These are phyloP conservation scores for Lentinula novae-zelandiae DNA, from an alignment of 1,284 basidiomycete species.

Conservation along the genomic window DNA sequence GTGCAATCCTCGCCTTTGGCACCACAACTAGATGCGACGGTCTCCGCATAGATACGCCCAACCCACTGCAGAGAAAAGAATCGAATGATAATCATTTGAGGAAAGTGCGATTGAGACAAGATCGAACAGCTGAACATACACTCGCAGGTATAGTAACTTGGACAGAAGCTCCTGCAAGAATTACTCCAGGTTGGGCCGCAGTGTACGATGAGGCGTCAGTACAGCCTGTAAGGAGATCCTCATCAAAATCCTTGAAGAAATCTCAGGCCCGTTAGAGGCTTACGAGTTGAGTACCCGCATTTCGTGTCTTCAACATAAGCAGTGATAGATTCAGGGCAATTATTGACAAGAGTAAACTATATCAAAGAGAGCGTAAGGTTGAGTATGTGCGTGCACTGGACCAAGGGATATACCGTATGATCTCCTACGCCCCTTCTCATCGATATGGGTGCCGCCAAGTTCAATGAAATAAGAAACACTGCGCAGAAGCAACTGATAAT, in stretches of 20 bases:
- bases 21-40: slow-evolving; percentile 27
- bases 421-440: not conserved
- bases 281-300: slow-evolving; percentile 36
- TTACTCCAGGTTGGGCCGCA: slow-evolving; percentile 29
- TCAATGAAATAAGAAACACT: not conserved
- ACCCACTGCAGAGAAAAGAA: slow-evolving; percentile 28
- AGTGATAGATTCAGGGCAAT: slow-evolving; percentile 27
- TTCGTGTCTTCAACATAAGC: slow-evolving; percentile 33
- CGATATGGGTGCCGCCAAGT: not conserved
- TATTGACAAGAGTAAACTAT: slow-evolving; percentile 30
- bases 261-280: not conserved
- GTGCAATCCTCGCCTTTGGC: slow-evolving; percentile 33
- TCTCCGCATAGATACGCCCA: slow-evolving; percentile 35
- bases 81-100: too few species aligned
- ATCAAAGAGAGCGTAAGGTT: not conserved
- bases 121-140: slow-evolving; percentile 15
- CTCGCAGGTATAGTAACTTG: slow-evolving; percentile 26
- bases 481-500: not conserved
- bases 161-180: slow-evolving; percentile 22
- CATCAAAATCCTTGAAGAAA: not conserved
- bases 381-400: not conserved
- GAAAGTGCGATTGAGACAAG: not conserved
- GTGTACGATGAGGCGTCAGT: slow-evolving; percentile 13
- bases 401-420: not conserved
- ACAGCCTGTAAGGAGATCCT: not conserved